These are phyloP conservation scores for Pisolithus microcarpus DNA, from an alignment of 768 basidiomycete species.

Conservation along the genomic window DNA sequence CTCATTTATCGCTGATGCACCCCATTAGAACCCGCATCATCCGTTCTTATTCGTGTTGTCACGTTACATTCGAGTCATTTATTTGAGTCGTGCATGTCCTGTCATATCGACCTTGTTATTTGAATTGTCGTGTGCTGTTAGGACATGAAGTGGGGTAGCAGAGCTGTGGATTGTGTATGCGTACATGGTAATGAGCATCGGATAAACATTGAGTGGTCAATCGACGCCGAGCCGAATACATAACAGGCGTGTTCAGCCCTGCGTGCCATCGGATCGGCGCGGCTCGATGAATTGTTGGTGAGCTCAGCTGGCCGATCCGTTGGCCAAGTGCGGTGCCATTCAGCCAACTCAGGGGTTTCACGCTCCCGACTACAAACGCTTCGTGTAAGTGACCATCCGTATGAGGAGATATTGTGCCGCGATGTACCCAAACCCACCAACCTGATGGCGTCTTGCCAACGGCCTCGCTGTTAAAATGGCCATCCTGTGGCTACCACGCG, in stretches of 20 bases:
- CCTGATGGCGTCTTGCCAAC: slow-evolving; percentile 4
- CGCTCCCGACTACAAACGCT: neutral
- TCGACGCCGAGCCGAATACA: too few species aligned
- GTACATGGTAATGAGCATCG: neutral
- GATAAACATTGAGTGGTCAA: neutral
- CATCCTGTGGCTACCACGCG: slow-evolving; percentile 19
- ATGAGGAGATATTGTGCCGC: neutral
- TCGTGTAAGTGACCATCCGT: neutral
- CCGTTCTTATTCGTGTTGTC: neutral
- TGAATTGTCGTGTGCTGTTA: slow-evolving; percentile 22
- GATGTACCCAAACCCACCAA: slow-evolving; percentile 10
- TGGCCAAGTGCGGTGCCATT: neutral
- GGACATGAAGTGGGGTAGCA: slow-evolving; percentile 4
- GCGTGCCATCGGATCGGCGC: too few species aligned
- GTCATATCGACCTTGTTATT: slow-evolving; percentile 16
- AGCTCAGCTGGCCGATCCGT: neutral
- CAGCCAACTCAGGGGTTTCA: neutral
- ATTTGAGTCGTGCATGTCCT: slow-evolving; percentile 20
- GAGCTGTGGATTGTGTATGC: neutral
- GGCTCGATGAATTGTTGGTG: too few species aligned
- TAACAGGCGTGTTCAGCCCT: too few species aligned
- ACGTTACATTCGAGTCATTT: slow-evolving; percentile 14
- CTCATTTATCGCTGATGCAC: neutral
- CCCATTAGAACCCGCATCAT: too few species aligned
- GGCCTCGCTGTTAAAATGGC: slow-evolving; percentile 3